A percentile compares a stretch with the other conserved stretches of the same genome.
phyloP scores from a whole-genome alignment of 768 basidiomycete species.

The Lentinula sp. region DNA sequence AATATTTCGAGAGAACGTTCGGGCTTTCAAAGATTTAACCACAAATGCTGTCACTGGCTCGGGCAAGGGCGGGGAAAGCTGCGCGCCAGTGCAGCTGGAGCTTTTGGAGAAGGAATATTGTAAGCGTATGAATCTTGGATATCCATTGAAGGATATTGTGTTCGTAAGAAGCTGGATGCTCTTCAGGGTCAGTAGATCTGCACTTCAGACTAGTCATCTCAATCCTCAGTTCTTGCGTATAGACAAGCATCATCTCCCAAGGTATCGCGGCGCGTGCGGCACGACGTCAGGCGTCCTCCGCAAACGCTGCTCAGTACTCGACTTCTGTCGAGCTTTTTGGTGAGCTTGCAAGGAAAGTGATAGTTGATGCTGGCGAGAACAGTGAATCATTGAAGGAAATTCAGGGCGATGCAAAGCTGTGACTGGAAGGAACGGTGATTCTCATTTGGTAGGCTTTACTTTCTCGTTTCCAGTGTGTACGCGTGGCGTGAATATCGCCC shows the following conservation, averaged over 20 bases:
- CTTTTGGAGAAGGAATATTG: conserved; percentile 83
- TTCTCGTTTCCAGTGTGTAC: no score
- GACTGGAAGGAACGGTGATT: neutral
- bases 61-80: conserved; percentile 17
- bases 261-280: conserved; percentile 88
- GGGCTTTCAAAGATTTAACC: conserved; percentile 59
- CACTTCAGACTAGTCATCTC: neutral
- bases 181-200: conserved; percentile 51
- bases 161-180: conserved; percentile 86
- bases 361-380: neutral
- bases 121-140: conserved; percentile 52
- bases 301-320: conserved; percentile 48
- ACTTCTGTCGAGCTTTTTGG: conserved; percentile 1
- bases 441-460: no score
- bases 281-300: conserved; percentile 84
- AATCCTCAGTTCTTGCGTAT: conserved; percentile 3
- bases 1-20: conserved; percentile 8
- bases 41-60: neutral
- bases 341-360: neutral
- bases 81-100: conserved; percentile 57
- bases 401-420: conserved; percentile 19
- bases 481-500: no score
- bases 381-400: neutral
- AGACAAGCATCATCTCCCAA: conserved; percentile 80
- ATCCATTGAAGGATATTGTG: conserved; percentile 73